A percentile compares a stretch with the other conserved stretches of the same genome.
Evolutionary conservation across 2,329 filamentous ascomycete genomes (phyloP).

Genomic region (Didymella exigua): DNA sequence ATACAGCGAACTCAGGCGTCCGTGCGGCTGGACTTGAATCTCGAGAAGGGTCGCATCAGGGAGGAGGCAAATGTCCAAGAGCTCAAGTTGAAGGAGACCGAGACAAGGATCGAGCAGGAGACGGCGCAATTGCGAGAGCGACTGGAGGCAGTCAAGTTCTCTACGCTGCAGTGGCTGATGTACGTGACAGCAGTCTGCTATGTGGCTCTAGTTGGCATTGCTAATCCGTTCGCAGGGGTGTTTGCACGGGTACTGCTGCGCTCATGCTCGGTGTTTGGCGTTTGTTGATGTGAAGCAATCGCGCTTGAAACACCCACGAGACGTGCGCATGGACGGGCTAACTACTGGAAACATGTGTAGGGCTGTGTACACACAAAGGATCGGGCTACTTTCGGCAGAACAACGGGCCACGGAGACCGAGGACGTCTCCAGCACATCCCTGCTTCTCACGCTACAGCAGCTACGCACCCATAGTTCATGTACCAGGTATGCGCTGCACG

Average conservation of each 20-base stretch:
- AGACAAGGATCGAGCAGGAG: slow-evolving; percentile 98
- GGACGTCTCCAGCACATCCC: slow-evolving; percentile 17
- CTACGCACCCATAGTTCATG: slow-evolving; percentile 20
- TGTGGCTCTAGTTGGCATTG: background rate
- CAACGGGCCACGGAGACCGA: slow-evolving; percentile 2
- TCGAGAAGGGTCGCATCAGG: slow-evolving; percentile 94
- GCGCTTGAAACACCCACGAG: slow-evolving; percentile 3
- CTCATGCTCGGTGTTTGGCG: slow-evolving; percentile 71
- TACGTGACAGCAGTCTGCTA: slow-evolving; percentile 58
- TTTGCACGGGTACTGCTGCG: slow-evolving; percentile 69
- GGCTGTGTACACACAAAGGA: slow-evolving; percentile 12
- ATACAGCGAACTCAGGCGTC: slow-evolving; percentile 93
- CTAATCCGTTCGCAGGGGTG: slow-evolving; percentile 57
- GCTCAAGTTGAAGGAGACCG: slow-evolving; percentile 97
- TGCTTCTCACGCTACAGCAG: slow-evolving; percentile 29
- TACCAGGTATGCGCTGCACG: slow-evolving; percentile 20
- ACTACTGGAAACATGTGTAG: slow-evolving; percentile 1
- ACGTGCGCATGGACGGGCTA: background rate
- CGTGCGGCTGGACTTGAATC: slow-evolving; percentile 87
- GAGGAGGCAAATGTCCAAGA: slow-evolving; percentile 97
- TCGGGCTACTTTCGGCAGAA: slow-evolving; percentile 7
- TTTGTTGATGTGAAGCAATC: slow-evolving; percentile 62
- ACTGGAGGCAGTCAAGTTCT: slow-evolving; percentile 96
- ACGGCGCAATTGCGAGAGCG: slow-evolving; percentile 88
- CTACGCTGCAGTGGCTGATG: slow-evolving; percentile 97